Evolutionary conservation across 2,329 filamentous ascomycete genomes (phyloP), one percentile per base, ranked within the genome.

Genomic region (Tolypocladium capitatum): DNA sequence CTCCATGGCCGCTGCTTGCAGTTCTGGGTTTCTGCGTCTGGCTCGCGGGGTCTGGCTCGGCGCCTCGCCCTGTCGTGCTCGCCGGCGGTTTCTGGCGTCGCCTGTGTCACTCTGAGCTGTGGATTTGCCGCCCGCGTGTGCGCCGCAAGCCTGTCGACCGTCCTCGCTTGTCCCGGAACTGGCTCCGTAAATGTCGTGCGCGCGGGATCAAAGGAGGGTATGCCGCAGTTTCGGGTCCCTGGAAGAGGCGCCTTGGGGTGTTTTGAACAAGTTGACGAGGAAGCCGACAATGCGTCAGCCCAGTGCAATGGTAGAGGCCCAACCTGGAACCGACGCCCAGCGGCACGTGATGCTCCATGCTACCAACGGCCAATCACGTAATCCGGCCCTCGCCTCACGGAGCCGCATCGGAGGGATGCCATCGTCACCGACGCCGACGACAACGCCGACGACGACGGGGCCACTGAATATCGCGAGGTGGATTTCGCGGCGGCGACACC

Each of bases 1-100:
- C 41, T 56, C 54, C 55, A 56, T 56, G 50, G 45, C 52, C 48
- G 51, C 48, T 27, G 36, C 13, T 41, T 16, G 38, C 21, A 11
- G 36, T 14, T 27, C 27, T 30, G 28, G 24, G 1, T 41, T 14
- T 24, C 16, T 27, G 38, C 16, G 24, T 28, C 21, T 27, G 36
- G 36, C 36, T 4, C 27, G 36, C 28, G 10, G 20, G 6, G 35
- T 24, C 13, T 10, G 36, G 14, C 36, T 14, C 18, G 9, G 16
- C 18, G 24, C 5, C 5, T 24, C 24, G 38, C 21, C 18, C 6
- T 20, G 20, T 5, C 6, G 21, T 24, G 11, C 36, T 27, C 9
- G 16, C 36, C 27, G 36, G 5, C 21, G 7, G 36, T 7, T 41
- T 41, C 36, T 28, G 38, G 5, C 4, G 36, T 14, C n/a, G 27